Percentiles rank a stretch among this genome's conserved stretches.
Conservation (phyloP, 345 rosid species). For the Aquilaria malaccensis region DNA sequence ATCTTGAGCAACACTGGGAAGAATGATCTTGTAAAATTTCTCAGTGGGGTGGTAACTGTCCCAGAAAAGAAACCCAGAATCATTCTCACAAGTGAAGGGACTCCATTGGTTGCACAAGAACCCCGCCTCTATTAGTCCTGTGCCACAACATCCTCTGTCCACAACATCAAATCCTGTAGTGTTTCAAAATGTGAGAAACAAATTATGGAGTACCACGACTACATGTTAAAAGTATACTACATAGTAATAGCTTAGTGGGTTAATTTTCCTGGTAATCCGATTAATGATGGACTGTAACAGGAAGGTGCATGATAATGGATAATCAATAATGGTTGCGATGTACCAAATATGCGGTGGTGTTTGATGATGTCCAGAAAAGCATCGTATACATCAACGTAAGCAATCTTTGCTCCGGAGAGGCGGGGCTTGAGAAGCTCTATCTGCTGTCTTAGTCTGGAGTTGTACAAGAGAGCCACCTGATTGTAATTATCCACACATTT, state of each 20-base stretch:
- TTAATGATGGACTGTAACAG: too few species aligned
- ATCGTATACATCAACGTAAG: constrained; percentile 15
- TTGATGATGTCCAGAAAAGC: constrained; percentile 17
- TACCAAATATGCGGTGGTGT: constrained; percentile 23
- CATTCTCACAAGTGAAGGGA: constrained; percentile 11
- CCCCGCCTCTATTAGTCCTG: constrained; percentile 12
- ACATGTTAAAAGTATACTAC: too few species aligned
- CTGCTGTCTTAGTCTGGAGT: constrained; percentile 11
- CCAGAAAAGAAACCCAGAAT: constrained; percentile 18
- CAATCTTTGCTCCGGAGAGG: constrained; percentile 7
- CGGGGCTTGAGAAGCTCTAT: neutral
- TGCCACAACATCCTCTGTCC: constrained; percentile 34
- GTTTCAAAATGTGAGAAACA: neutral
- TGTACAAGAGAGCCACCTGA: constrained; percentile 19
- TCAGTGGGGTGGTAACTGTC: constrained; percentile 35
- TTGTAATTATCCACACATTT: constrained; percentile 16
- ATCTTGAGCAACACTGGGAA: neutral
- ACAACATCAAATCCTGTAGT: constrained; percentile 31
- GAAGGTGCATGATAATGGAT: neutral
- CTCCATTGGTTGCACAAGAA: constrained; percentile 3
- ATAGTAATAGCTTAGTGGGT: too few species aligned
- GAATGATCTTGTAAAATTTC: constrained; percentile 20
- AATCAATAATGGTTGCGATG: neutral
- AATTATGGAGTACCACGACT: too few species aligned
- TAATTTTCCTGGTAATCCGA: too few species aligned